A percentile compares a stretch with the other conserved stretches of the same genome.
Conservation (phyloP, 1,284 basidiomycete species). For the Sporisorium exsertum region DNA sequence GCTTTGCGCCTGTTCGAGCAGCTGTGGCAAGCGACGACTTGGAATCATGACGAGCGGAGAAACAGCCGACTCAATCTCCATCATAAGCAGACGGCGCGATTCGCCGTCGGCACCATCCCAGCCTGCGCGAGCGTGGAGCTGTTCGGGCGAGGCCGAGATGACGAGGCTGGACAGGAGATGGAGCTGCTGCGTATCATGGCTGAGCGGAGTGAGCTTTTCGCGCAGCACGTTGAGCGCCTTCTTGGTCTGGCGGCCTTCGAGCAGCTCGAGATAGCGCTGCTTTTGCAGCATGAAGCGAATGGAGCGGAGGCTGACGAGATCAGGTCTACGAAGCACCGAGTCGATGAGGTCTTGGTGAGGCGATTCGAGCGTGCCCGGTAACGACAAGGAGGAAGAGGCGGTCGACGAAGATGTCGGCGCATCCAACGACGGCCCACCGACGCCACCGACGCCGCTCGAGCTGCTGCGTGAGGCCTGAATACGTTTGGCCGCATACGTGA, state of each 20-base stretch:
- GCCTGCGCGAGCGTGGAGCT: constrained; percentile 81
- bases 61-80: constrained; percentile 86
- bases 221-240: constrained; percentile 86
- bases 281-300: constrained; percentile 87
- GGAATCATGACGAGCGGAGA: constrained; percentile 93
- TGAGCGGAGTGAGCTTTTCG: constrained; percentile 81
- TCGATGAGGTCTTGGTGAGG: constrained; percentile 42
- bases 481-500: constrained; percentile 50
- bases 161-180: constrained; percentile 63
- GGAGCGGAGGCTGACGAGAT: constrained; percentile 69
- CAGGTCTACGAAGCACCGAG: constrained; percentile 51
- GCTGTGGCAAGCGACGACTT: constrained; percentile 82
- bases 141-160: constrained; percentile 73
- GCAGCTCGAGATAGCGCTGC: constrained; percentile 95
- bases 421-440: constrained; percentile 1
- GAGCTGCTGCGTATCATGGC: constrained; percentile 52
- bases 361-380: constrained; percentile 13
- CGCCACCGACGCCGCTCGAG: not conserved
- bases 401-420: constrained; percentile 25
- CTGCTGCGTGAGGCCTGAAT: constrained; percentile 30
- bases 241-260: constrained; percentile 84
- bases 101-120: constrained; percentile 89
- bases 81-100: constrained; percentile 82
- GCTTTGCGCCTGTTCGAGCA: constrained; percentile 86
- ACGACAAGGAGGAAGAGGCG: constrained; percentile 15